A percentile compares a stretch with the other conserved stretches of the same genome.
Evolutionary conservation across 768 basidiomycete genomes (phyloP).

Genomic region (Lentinula guzmanii): DNA sequence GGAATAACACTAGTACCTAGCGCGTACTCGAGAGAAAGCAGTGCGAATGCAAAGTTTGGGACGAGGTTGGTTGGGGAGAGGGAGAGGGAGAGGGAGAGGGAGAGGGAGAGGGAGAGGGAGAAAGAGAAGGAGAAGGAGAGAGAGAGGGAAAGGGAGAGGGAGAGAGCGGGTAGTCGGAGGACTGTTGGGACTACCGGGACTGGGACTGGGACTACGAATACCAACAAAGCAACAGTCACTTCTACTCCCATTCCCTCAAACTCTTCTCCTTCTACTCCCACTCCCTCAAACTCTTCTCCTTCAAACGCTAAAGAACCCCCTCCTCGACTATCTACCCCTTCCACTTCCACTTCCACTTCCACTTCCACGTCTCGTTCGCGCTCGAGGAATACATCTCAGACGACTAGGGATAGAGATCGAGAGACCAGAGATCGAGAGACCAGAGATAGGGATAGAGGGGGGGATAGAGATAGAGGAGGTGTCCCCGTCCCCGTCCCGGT

Average conservation of each 20-base stretch:
- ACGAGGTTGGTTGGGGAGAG: slow-evolving; percentile 71
- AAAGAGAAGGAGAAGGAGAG: not conserved
- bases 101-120: not conserved
- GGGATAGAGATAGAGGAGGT: no score
- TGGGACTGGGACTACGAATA: slow-evolving; percentile 24
- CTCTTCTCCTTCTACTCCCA: no score
- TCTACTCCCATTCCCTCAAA: slow-evolving; percentile 28
- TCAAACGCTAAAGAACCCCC: no score
- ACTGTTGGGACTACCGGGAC: slow-evolving; percentile 22
- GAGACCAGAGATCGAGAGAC: no score
- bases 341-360: no score
- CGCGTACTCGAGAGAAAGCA: slow-evolving; percentile 73
- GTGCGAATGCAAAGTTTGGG: slow-evolving; percentile 92
- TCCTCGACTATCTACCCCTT: no score
- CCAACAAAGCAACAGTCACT: slow-evolving; percentile 65
- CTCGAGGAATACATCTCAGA: slow-evolving; percentile 67
- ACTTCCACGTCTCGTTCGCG: slow-evolving; percentile 21
- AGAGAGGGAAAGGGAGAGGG: slow-evolving; percentile 13
- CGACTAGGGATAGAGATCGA: slow-evolving; percentile 20
- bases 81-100: slow-evolving; percentile 14
- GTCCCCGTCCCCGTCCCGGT: no score
- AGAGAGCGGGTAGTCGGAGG: slow-evolving; percentile 48
- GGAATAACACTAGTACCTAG: slow-evolving; percentile 24
- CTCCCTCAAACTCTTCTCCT: no score
- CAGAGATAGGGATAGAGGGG: no score